A percentile compares a stretch with the other conserved stretches of the same genome.
Evolutionary conservation across 345 rosid genomes (phyloP).

Genomic region (Cardamine occulta): DNA sequence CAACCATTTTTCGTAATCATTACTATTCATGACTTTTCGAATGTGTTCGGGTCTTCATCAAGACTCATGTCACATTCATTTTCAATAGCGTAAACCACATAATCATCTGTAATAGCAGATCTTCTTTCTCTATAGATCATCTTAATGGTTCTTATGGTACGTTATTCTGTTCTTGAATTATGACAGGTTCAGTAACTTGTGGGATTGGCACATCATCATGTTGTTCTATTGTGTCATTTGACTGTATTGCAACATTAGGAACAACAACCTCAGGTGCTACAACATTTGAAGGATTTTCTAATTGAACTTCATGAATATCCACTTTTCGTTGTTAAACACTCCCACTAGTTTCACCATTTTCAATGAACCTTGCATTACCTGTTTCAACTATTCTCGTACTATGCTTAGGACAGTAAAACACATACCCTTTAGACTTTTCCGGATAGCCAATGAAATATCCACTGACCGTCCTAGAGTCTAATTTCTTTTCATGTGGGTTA

Average conservation of each 20-base stretch:
- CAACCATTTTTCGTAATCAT: neutral
- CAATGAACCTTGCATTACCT: conserved; percentile 10
- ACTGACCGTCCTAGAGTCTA: neutral
- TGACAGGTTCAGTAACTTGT: neutral
- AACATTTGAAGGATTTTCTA: neutral
- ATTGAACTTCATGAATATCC: neutral
- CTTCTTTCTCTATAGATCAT: neutral
- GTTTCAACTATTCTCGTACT: neutral
- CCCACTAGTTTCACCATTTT: neutral
- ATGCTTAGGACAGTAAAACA: conserved; percentile 10
- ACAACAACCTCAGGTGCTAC: neutral
- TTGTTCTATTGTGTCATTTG: neutral
- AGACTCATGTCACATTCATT: conserved; percentile 1
- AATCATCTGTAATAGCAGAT: neutral
- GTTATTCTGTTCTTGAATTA: neutral
- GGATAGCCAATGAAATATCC: conserved; percentile 23
- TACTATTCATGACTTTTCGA: conserved; percentile 6
- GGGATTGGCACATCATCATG: neutral
- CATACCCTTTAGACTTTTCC: conserved; percentile 13
- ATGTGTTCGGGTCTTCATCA: neutral
- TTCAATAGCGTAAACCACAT: neutral
- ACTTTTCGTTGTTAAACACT: neutral
- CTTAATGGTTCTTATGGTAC: conserved; percentile 11
- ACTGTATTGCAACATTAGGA: neutral
- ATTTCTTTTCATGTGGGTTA: conserved; percentile 29